Base-by-base conservation (phyloP, 768 basidiomycete genomes). In the Nevesoporus exiguus region DNA sequence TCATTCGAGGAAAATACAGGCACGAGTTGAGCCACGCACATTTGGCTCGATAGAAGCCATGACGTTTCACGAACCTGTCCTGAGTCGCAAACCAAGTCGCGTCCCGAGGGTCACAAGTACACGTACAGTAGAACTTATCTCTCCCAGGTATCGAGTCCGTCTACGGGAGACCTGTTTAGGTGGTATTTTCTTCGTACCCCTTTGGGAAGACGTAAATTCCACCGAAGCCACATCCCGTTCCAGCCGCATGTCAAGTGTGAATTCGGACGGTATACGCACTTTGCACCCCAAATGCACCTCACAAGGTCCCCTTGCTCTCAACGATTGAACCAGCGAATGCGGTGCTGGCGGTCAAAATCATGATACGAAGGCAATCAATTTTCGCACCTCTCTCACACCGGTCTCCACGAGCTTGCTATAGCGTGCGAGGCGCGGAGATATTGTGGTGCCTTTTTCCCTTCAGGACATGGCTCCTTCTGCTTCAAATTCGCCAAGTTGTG, bases 1-100 rank as follows among this genome's bases (percentile, higher is more conserved):
- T 43, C 37, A 30, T 58, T 40, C 40, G 25, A 54, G 46, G 63
- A 54, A 53, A 55, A 53, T 65, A 29, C 51, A 69, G 67, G 65
- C 55, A 66, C 66, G 25, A 39, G n/a, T 21, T 37, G 8, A 46
- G 34, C 41, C 17, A 27, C 27, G 47, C 50, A 52, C n/a, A 59
- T 52, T 56, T 53, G 45, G 58, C 40, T 55, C 15, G 15, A 47
- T 47, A 41, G 24, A 49, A 56, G 57, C 45, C 51, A 29, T 24
- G 49, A 42, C 21, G 22, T 52, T 52, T 61, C 59, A 52, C 29
- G 60, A 61, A 39, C 7, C 31, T 11, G 31, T 44, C 31, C 34
- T 39, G 62, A 47, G 49, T 49, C 49, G 36, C 36, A 41, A 39
- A 21, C 56, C 37, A 52, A 43, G 59, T 47, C 51, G 33, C 29